Base-by-base conservation (phyloP, 139 green algal genomes). In the Haematococcus lacustris region DNA sequence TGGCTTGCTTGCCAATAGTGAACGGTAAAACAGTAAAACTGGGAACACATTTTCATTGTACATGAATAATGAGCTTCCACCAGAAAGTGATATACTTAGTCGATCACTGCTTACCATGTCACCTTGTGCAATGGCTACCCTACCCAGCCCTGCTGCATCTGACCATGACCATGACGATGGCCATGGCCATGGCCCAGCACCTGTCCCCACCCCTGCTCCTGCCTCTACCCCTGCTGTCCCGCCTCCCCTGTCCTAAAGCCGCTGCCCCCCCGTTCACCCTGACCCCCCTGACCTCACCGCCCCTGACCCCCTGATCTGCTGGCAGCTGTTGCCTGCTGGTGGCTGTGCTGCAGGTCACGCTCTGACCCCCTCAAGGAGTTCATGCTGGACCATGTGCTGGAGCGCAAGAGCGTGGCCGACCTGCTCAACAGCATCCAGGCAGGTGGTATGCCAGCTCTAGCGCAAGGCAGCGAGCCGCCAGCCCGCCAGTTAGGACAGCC, bases 341-440 rank as follows among this genome's bases (percentile, higher is more conserved):
- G 37, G 2, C 3, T 51, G 7, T 3, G 21, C 63, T 26, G 9
- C 35, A 76, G 71, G 71, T 39, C 21, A 39, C 38, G 43, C 21
- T 40, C 30, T 1, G 3, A 4, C 1, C 71, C 71, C 23, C 26
- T 43, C 2, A 30, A 32, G 4, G 75, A 71, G 78, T 94, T 85
- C 43, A 77, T 95, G 65, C 74, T 95, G 66, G 90, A 95, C 68
- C 87, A 75, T 17, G 51, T 96, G 0, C 2, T 92, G 60, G 90
- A 96, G 84, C 83, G 90, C 69, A 96, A 96, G 88, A 70, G 65
- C 30, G 35, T 80, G 13, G 47, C 76, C 25, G 90, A 96, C 76
- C 75, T 96, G 77, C 21, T 82, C 2, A 3, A 3, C 7, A 86
- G 70, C 39, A 90, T 96, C 67, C 79, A 76, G 59, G n/a, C n/a